Evolutionary conservation across 2,329 filamentous ascomycete species (phyloP).

Genomic region (Penicillium sp.): DNA sequence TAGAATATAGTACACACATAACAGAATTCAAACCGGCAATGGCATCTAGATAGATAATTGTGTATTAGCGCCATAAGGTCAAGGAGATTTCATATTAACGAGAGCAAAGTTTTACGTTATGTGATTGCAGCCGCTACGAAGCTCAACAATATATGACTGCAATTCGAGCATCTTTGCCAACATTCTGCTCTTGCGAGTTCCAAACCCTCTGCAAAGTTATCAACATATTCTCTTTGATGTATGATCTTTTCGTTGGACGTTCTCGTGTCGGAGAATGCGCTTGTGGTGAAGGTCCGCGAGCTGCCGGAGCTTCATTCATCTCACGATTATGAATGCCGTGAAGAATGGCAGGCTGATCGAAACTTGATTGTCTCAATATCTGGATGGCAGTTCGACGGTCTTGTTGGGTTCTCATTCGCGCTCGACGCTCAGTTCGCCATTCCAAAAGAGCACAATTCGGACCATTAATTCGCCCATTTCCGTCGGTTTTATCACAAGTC

Average conservation of each 20-base stretch:
- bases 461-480: not conserved
- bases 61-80: not conserved
- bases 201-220: conserved; percentile 42
- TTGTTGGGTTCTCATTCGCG: not conserved
- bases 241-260: not conserved
- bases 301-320: not conserved
- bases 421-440: not conserved
- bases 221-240: conserved; percentile 25
- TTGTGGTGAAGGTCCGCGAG: not conserved
- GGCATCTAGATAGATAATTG: conserved; percentile 20
- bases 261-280: not conserved
- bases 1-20: conserved; percentile 30
- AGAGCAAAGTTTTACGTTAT: conserved; percentile 30
- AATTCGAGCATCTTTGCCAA: conserved; percentile 74
- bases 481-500: not conserved
- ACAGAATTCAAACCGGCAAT: conserved; percentile 33
- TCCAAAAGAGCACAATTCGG: not conserved
- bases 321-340: not conserved
- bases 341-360: not conserved
- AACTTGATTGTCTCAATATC: not conserved
- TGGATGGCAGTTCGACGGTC: not conserved
- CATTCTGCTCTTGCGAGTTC: conserved; percentile 64
- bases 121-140: conserved; percentile 34
- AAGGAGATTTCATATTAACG: not conserved
- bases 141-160: conserved; percentile 54